Percentiles rank a stretch among this genome's conserved stretches.
Evolutionary conservation across 768 basidiomycete genomes (phyloP).

Genomic region (Boletus sensibilis): DNA sequence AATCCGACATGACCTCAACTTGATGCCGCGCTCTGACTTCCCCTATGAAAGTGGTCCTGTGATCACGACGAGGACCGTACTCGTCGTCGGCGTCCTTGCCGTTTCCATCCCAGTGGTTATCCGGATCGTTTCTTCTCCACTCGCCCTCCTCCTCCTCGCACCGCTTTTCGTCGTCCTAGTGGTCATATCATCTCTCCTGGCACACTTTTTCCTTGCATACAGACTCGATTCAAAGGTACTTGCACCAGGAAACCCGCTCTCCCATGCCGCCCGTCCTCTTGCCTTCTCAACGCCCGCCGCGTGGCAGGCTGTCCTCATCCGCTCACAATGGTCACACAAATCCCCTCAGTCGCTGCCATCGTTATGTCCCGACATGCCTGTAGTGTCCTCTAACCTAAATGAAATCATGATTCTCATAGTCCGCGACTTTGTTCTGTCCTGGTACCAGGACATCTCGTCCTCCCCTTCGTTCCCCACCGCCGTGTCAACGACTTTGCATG

Average conservation of each 20-base stretch:
- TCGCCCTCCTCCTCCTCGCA: conserved; percentile 60
- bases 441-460: conserved; percentile 85
- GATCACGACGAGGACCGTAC: conserved; percentile 51
- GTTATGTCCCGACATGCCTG: conserved; percentile 60
- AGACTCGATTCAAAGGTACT: conserved; percentile 50
- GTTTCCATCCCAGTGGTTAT: conserved; percentile 53
- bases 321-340: conserved; percentile 86
- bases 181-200: conserved; percentile 48
- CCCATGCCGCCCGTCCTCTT: conserved; percentile 66
- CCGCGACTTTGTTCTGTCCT: conserved; percentile 83
- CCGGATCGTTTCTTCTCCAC: conserved; percentile 63
- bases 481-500: conserved; percentile 73
- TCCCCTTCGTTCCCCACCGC: conserved; percentile 88
- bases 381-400: conserved; percentile 71
- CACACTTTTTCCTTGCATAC: conserved; percentile 57
- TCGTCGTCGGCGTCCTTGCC: conserved; percentile 57
- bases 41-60: conserved; percentile 35
- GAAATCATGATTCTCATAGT: conserved; percentile 79
- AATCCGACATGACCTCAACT: not conserved
- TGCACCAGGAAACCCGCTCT: conserved; percentile 38
- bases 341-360: conserved; percentile 66
- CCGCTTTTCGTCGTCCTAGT: conserved; percentile 55
- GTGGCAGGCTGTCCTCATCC: conserved; percentile 87
- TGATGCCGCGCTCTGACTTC: conserved; percentile 17
- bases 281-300: conserved; percentile 91